These are phyloP conservation scores for Erodium chrysanthum DNA, from an alignment of 441 rosid genomes.

Conservation along the genomic window DNA sequence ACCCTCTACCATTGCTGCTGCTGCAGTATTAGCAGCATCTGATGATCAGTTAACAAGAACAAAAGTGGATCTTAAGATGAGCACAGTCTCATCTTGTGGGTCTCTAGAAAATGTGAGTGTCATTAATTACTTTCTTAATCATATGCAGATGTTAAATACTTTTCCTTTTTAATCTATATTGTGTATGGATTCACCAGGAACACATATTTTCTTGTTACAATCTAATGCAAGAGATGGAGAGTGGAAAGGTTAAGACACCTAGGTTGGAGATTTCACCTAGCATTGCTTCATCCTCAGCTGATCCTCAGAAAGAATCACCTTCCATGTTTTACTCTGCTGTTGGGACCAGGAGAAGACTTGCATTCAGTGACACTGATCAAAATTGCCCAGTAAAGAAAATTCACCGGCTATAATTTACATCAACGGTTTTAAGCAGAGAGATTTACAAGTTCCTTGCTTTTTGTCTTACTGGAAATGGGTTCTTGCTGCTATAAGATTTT, in stretches of 20 bases:
- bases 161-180: neutral
- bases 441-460: neutral
- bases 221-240: slow-evolving; percentile 46
- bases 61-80: slow-evolving; percentile 39
- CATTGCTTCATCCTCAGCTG: slow-evolving; percentile 23
- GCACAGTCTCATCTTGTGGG: slow-evolving; percentile 40
- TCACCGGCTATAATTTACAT: slow-evolving; percentile 10
- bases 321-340: slow-evolving; percentile 23
- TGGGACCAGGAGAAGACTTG: slow-evolving; percentile 48
- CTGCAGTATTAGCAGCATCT: slow-evolving; percentile 57
- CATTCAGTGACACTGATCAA: slow-evolving; percentile 39
- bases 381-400: slow-evolving; percentile 35
- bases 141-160: neutral
- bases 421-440: slow-evolving; percentile 11
- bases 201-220: slow-evolving; percentile 45
- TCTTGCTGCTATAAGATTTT: slow-evolving; percentile 23
- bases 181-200: slow-evolving; percentile 42
- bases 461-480: slow-evolving; percentile 12
- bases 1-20: slow-evolving; percentile 62
- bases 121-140: neutral
- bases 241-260: slow-evolving; percentile 44
- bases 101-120: slow-evolving; percentile 46
- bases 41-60: slow-evolving; percentile 37
- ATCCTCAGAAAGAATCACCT: slow-evolving; percentile 21
- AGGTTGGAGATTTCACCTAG: slow-evolving; percentile 19